Conservation (phyloP, 805 yeast species). For the Schwanniomyces sp. region DNA sequence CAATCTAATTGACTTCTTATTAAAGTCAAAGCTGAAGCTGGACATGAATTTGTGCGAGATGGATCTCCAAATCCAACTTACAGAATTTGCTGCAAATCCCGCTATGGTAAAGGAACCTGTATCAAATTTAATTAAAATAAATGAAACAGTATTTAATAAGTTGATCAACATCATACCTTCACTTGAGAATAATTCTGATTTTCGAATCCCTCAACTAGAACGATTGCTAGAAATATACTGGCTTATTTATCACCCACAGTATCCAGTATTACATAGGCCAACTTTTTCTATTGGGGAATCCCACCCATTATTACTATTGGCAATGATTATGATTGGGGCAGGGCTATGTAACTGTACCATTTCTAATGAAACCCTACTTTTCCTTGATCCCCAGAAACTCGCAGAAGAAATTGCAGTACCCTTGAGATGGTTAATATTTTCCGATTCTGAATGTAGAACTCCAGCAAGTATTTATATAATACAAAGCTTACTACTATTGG, state of each 20-base stretch:
- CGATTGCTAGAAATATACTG: conserved; percentile 43
- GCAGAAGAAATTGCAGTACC: conserved; percentile 54
- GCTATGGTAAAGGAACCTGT: conserved; percentile 14
- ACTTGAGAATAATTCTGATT: conserved; percentile 13
- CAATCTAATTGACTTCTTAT: neutral
- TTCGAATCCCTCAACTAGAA: conserved; percentile 15
- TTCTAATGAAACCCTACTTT: conserved; percentile 8
- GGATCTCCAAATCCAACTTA: neutral
- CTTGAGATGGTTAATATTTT: conserved; percentile 66
- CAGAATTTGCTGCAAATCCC: neutral
- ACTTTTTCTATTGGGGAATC: conserved; percentile 49
- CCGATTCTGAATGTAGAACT: conserved; percentile 65
- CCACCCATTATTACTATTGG: conserved; percentile 48
- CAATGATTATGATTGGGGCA: conserved; percentile 61
- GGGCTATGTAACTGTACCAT: conserved; percentile 32
- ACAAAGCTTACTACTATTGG: conserved; percentile 67
- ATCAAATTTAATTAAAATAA: conserved; percentile 16
- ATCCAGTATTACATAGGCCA: conserved; percentile 59
- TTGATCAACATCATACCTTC: conserved; percentile 15
- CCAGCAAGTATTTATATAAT: conserved; percentile 75
- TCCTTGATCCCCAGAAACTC: conserved; percentile 24
- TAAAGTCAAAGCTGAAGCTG: neutral
- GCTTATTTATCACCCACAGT: conserved; percentile 58
- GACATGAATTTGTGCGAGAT: neutral
- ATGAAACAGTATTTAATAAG: conserved; percentile 9